Percentiles rank a stretch among this genome's conserved stretches.
Conservation (phyloP, 2,329 filamentous ascomycete species). For the Claviceps cyperi region DNA sequence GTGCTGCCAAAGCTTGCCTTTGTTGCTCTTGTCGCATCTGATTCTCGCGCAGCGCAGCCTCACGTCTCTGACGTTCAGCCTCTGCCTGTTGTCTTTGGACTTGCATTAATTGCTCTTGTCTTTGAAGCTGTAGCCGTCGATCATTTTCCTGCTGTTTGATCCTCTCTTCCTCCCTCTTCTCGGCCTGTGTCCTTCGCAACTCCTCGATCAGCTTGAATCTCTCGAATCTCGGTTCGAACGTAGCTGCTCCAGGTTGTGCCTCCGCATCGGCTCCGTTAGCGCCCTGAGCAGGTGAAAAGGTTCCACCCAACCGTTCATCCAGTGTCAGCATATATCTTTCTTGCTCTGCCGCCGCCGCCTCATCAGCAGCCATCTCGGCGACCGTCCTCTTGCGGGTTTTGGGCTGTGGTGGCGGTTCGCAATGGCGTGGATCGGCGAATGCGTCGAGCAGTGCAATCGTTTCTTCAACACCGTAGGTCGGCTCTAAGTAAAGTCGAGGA, state of each 20-base stretch:
- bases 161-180: constrained; percentile 66
- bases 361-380: constrained; percentile 87
- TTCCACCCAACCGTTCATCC: constrained; percentile 64
- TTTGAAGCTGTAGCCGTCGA: constrained; percentile 34
- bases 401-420: constrained; percentile 60
- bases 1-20: constrained; percentile 18
- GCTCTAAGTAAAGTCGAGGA: constrained; percentile 62
- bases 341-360: constrained; percentile 75
- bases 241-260: constrained; percentile 52
- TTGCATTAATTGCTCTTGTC: constrained; percentile 27
- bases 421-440: constrained; percentile 64
- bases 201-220: constrained; percentile 83
- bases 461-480: constrained; percentile 54
- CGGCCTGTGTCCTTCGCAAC: constrained; percentile 63
- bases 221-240: constrained; percentile 77
- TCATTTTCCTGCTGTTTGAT: constrained; percentile 48
- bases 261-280: constrained; percentile 52
- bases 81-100: constrained; percentile 31
- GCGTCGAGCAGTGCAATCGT: constrained; percentile 57
- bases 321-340: constrained; percentile 87
- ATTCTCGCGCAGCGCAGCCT: constrained; percentile 21
- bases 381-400: constrained; percentile 88
- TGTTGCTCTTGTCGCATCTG: constrained; percentile 24
- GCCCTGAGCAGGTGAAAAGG: constrained; percentile 40
- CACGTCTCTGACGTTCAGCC: constrained; percentile 26